Evolutionary conservation across 345 rosid species (phyloP).

Genomic region (Viola odorata): DNA sequence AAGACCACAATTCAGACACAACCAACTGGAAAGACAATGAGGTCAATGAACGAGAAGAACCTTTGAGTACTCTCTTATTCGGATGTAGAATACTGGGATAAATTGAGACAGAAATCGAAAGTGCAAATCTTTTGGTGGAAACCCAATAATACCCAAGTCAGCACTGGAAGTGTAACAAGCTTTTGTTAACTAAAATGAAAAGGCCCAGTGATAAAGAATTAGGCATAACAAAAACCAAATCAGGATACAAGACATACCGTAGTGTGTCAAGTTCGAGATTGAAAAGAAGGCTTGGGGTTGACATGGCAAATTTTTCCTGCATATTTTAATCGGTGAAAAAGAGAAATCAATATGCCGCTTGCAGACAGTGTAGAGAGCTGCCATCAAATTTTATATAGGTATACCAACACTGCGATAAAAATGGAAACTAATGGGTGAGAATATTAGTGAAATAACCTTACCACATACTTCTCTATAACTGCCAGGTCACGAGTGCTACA

Average conservation of each 20-base stretch:
- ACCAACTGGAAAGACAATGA: slow-evolving; percentile 4
- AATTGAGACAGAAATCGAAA: slow-evolving; percentile 89
- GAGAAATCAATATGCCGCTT: neutral
- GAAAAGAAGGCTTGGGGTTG: slow-evolving; percentile 78
- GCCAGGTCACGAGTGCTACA: slow-evolving; percentile 90
- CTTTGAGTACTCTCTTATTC: slow-evolving; percentile 93
- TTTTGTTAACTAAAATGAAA: slow-evolving; percentile 13
- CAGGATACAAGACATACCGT: slow-evolving; percentile 44
- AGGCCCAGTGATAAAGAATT: slow-evolving; percentile 8
- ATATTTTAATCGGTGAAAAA: slow-evolving; percentile 20
- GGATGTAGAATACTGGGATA: slow-evolving; percentile 69
- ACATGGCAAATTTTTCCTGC: slow-evolving; percentile 75
- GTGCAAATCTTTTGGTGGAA: slow-evolving; percentile 90
- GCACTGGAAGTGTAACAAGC: slow-evolving; percentile 54
- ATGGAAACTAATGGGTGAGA: neutral
- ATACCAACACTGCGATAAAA: too few species aligned
- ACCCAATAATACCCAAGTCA: slow-evolving; percentile 89
- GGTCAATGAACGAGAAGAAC: slow-evolving; percentile 27
- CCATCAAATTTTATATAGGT: too few species aligned
- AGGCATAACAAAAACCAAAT: slow-evolving; percentile 11
- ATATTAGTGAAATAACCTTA: slow-evolving; percentile 25
- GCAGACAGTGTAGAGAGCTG: neutral
- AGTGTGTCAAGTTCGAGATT: slow-evolving; percentile 94
- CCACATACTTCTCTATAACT: slow-evolving; percentile 88
- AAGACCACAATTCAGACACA: slow-evolving; percentile 17